Conservation (phyloP, 2,329 filamentous ascomycete genomes). For the Sodiomyces alkalinus region DNA sequence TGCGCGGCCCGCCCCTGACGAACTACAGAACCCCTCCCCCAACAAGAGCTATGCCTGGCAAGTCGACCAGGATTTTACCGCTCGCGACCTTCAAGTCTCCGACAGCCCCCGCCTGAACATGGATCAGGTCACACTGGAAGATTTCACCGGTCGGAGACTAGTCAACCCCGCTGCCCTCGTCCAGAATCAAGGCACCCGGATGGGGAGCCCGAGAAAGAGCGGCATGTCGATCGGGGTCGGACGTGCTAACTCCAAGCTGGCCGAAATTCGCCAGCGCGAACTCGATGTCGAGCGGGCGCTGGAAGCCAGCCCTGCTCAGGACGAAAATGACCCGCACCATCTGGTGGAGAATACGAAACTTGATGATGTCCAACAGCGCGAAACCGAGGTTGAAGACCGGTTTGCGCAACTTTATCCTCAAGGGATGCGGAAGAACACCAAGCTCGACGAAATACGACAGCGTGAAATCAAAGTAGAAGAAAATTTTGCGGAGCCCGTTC, state of each 20-base stretch:
- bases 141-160: slow-evolving; percentile 9
- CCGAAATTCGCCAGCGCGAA: slow-evolving; percentile 29
- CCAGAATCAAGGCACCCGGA: slow-evolving; percentile 1
- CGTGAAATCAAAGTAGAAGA: slow-evolving; percentile 21
- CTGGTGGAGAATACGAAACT: slow-evolving; percentile 25
- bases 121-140: slow-evolving; percentile 18
- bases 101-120: slow-evolving; percentile 37
- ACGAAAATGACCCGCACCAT: neutral
- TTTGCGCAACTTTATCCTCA: neutral
- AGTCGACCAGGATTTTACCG: slow-evolving; percentile 42
- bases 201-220: too few species aligned
- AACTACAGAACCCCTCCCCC: slow-evolving; percentile 19
- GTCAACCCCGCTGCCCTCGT: slow-evolving; percentile 11
- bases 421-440: slow-evolving; percentile 19
- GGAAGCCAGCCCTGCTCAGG: neutral
- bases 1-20: slow-evolving; percentile 10
- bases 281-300: slow-evolving; percentile 14
- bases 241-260: slow-evolving; percentile 25
- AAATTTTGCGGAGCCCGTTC: neutral
- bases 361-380: slow-evolving; percentile 30
- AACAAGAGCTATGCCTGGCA: slow-evolving; percentile 41
- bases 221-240: neutral
- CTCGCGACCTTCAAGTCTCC: slow-evolving; percentile 37
- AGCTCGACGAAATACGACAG: slow-evolving; percentile 27
- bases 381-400: slow-evolving; percentile 17